Evolutionary conservation across 2,329 filamentous ascomycete species (phyloP), one percentile per base, ranked within the genome.

Genomic region (Cercospora citrullina): DNA sequence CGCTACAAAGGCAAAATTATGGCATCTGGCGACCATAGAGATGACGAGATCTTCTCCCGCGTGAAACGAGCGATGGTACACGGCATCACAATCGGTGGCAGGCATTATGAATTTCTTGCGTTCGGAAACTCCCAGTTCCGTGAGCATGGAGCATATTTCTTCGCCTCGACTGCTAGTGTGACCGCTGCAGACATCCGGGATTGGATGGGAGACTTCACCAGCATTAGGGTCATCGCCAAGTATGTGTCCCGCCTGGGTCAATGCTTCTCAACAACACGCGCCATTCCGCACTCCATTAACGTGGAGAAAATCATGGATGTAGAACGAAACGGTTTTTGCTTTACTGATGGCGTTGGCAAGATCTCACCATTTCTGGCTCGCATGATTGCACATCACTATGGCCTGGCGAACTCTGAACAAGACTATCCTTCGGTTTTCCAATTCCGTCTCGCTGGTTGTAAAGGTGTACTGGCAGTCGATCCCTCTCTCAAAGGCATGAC

Each of bases 81-180:
- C 65, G 95, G 95, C 0, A 94, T 99, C 71, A 84, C 84, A 0
- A 89, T 99, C 60, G 95, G 92, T 4, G 91, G 90, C 70, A 89
- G 92, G 7, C 87, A 88, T 67, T 99, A 93, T 78, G 87, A 94
- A 72, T 98, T 98, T 71, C 86, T 99, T 28, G 95, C 94, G 0
- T 97, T 94, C 80, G 94, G 95, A 0, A 98, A 95, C 78, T 97
- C 95, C 0, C 95, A 99, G 74, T 91, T 99, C 68, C 88, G 94
- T 62, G 94, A 98, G 76, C 89, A 94, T 72, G 91, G 94, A 0
- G 94, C 92, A 0, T 98, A 95, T 76, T 97, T 99, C 80, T 98
- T 98, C 78, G 90, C 92, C 4, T 87, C 91, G 0, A 88, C 87
- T 0, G 82, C 87, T 0, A 83, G 87, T 64, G 76, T 91, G 7